A percentile compares a stretch with the other conserved stretches of the same genome.
These are phyloP conservation scores for Metschnikowia sp. DNA, from an alignment of 805 yeast species.

Conservation along the genomic window DNA sequence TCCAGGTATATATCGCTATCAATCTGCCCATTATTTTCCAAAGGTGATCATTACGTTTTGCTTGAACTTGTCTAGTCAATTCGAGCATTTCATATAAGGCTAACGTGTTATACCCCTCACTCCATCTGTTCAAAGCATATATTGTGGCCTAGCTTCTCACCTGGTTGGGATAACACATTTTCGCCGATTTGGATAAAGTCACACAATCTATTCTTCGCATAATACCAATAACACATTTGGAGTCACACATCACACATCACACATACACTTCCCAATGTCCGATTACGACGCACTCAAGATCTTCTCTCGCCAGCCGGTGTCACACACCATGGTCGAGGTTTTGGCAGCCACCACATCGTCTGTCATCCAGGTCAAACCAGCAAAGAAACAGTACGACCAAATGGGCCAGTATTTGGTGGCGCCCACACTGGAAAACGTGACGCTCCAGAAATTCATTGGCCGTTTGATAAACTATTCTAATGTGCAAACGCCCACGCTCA, in stretches of 20 bases:
- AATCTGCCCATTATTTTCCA: neutral
- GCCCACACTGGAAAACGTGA: slow-evolving; percentile 23
- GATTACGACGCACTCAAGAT: slow-evolving; percentile 46
- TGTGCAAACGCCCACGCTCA: slow-evolving; percentile 91
- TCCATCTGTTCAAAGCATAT: too few species aligned
- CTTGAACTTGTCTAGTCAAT: too few species aligned
- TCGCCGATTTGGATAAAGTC: too few species aligned
- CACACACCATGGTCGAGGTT: slow-evolving; percentile 54
- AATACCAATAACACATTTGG: neutral
- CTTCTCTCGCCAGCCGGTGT: slow-evolving; percentile 55
- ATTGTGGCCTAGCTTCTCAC: too few species aligned
- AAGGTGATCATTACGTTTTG: too few species aligned
- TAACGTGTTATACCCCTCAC: too few species aligned
- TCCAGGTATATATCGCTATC: neutral
- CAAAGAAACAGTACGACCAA: slow-evolving; percentile 15
- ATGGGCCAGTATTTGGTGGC: slow-evolving; percentile 20
- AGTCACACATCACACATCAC: neutral
- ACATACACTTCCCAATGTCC: slow-evolving; percentile 18
- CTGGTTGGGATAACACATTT: too few species aligned
- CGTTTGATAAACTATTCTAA: slow-evolving; percentile 74
- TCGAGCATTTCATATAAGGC: too few species aligned
- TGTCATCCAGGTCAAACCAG: slow-evolving; percentile 45
- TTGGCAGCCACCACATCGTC: slow-evolving; percentile 58
- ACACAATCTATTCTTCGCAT: too few species aligned
- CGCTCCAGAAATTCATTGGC: slow-evolving; percentile 62